These are phyloP conservation scores for Cymodocea nodosa DNA, from an alignment of 116 monocot genomes.

Conservation along the genomic window DNA sequence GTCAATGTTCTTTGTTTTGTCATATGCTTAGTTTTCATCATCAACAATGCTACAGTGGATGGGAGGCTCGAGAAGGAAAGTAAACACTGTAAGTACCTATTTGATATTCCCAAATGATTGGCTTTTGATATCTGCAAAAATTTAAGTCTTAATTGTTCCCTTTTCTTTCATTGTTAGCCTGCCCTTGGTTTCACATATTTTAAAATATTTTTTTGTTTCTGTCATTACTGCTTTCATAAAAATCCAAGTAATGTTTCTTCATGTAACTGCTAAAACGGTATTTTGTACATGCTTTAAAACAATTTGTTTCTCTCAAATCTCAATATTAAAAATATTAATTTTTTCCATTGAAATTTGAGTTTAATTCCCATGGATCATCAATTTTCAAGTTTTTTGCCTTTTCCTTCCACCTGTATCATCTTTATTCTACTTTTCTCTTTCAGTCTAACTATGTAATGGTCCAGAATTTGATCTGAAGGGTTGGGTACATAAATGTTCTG, in stretches of 20 bases:
- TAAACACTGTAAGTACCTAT: constrained; percentile 18
- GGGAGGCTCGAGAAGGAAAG: constrained; percentile 35
- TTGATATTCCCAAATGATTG: not conserved
- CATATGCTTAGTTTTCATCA: not conserved
- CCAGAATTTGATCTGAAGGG: no score
- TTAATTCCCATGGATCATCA: no score
- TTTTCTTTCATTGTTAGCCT: not conserved
- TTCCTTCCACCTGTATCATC: no score
- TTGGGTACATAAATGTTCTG: not conserved
- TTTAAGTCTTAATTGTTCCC: not conserved
- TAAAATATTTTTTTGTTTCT: not conserved
- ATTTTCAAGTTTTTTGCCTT: no score
- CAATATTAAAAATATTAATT: no score
- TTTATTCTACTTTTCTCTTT: no score
- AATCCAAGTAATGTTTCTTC: no score
- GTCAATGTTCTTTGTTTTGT: not conserved
- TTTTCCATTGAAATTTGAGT: no score
- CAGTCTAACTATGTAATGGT: no score
- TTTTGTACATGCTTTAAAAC: no score
- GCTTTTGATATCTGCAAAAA: not conserved
- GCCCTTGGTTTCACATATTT: not conserved
- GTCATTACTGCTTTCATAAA: not conserved
- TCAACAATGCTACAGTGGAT: constrained; percentile 33
- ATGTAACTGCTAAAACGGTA: no score
- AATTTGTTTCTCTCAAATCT: no score